These are phyloP conservation scores for Elongisporangium undulatum DNA, from an alignment of 352 stramenopile genomes.

Conservation along the genomic window DNA sequence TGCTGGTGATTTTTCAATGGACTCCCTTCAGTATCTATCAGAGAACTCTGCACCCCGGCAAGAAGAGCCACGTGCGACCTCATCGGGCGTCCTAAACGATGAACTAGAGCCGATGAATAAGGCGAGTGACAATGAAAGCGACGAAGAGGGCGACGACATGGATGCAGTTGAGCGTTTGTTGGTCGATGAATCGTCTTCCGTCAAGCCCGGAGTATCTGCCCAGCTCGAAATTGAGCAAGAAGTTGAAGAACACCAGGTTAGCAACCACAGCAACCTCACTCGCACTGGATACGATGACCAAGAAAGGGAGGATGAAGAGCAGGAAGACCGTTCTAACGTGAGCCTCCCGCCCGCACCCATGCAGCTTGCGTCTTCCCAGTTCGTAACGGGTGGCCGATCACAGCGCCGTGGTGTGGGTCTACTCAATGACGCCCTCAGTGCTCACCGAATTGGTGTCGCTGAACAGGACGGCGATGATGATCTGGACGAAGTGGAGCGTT, in stretches of 20 bases:
- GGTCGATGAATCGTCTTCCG: constrained; percentile 12
- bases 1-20: background rate
- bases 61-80: too few species aligned
- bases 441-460: background rate
- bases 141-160: constrained; percentile 25
- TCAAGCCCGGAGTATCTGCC: background rate
- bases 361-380: background rate
- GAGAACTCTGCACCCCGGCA: background rate
- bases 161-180: constrained; percentile 22
- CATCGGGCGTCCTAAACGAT: background rate
- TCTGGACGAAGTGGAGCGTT: background rate
- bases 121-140: background rate
- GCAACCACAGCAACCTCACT: background rate
- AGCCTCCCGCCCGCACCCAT: background rate
- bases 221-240: background rate
- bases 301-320: background rate
- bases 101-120: background rate
- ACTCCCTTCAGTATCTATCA: background rate
- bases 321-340: background rate
- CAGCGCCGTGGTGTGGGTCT: background rate
- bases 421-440: background rate
- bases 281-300: background rate
- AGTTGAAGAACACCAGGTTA: background rate
- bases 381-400: background rate
- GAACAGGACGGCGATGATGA: background rate